These are phyloP conservation scores for Pichia cactophila DNA, from an alignment of 1,139 yeast species.

Conservation along the genomic window DNA sequence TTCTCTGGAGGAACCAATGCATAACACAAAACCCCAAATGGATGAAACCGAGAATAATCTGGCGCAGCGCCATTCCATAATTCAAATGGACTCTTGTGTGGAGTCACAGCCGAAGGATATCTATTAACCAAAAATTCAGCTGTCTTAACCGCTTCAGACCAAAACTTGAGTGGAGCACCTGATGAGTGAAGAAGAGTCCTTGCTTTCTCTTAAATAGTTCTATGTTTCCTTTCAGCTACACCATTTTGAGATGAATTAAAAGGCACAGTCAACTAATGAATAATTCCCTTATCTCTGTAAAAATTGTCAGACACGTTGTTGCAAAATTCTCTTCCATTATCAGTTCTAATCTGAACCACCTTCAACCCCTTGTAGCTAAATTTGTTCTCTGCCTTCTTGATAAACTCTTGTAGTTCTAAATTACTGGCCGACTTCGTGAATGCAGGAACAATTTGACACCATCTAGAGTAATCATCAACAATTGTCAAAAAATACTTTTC, in stretches of 20 bases:
- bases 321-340: background rate
- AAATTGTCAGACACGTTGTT: background rate
- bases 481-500: background rate
- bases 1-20: background rate
- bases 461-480: background rate
- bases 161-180: background rate
- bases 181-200: background rate
- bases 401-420: no score
- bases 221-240: constrained; percentile 7
- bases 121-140: constrained; percentile 1
- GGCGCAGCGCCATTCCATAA: background rate
- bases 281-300: background rate
- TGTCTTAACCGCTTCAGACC: constrained; percentile 4
- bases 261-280: constrained; percentile 1
- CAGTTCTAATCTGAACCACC: background rate
- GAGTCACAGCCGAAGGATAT: background rate
- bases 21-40: background rate
- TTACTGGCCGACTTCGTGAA: background rate
- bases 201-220: constrained; percentile 3
- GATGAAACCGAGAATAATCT: background rate
- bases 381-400: no score
- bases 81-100: background rate
- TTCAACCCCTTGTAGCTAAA: background rate
- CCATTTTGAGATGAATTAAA: constrained; percentile 3
- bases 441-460: background rate